Conservation (phyloP, 2,329 filamentous ascomycete species). For the Epichloe gansuensis region DNA sequence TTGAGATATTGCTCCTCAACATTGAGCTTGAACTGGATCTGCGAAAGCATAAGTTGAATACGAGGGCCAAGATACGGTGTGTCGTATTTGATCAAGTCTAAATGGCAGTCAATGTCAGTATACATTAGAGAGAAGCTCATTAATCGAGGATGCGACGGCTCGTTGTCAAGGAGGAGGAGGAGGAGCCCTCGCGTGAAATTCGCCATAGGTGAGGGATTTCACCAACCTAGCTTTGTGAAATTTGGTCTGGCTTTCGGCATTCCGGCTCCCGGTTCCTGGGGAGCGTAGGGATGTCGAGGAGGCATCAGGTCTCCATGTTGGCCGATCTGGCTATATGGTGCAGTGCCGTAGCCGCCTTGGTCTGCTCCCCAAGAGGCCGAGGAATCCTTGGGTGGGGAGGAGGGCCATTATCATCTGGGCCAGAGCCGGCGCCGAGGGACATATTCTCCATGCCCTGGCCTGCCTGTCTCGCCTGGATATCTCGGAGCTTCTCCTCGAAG, state of each 20-base stretch:
- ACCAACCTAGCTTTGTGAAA: slow-evolving; percentile 87
- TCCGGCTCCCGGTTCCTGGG: slow-evolving; percentile 49
- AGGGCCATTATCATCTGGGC: slow-evolving; percentile 31
- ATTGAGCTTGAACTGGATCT: slow-evolving; percentile 96
- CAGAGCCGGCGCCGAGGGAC: slow-evolving; percentile 39
- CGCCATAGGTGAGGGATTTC: background rate
- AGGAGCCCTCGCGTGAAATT: background rate
- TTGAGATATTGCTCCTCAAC: slow-evolving; percentile 99
- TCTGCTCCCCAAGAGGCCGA: slow-evolving; percentile 35
- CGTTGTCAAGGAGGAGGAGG: background rate
- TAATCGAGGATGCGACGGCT: no score
- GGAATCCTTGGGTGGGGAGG: slow-evolving; percentile 63
- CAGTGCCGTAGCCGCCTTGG: slow-evolving; percentile 47
- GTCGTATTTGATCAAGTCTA: slow-evolving; percentile 97
- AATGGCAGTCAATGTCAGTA: background rate
- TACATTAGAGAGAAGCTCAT: background rate
- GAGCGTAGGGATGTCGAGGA: slow-evolving; percentile 65
- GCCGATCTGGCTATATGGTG: slow-evolving; percentile 44
- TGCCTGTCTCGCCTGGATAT: slow-evolving; percentile 73
- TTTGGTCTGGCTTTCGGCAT: slow-evolving; percentile 71
- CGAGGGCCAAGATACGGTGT: slow-evolving; percentile 89
- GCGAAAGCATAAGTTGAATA: slow-evolving; percentile 97
- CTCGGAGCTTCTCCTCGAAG: slow-evolving; percentile 81
- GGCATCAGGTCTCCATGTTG: slow-evolving; percentile 67
- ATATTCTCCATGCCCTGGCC: slow-evolving; percentile 55